Conservation (phyloP, 768 basidiomycete species). For the Lyophyllum atratum region DNA sequence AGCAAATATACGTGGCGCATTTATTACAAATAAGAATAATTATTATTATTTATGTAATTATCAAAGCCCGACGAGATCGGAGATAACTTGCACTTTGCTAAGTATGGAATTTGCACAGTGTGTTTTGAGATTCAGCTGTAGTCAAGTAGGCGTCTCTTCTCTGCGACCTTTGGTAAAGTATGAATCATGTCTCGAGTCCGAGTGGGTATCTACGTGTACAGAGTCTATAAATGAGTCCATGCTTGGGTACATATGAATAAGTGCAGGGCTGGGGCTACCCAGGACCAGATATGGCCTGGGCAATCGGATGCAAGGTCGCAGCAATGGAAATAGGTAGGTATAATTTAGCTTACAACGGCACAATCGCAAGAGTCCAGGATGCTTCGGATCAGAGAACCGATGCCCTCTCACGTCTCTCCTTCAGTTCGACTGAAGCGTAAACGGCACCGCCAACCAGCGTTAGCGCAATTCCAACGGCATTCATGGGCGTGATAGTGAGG, state of each 20-base stretch:
- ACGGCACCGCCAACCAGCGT: constrained; percentile 87
- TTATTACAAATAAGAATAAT: not conserved
- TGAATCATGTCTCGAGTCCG: too few species aligned
- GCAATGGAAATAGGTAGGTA: not conserved
- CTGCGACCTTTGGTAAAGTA: too few species aligned
- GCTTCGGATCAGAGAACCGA: not conserved
- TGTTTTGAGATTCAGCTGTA: too few species aligned
- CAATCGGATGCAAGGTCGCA: not conserved
- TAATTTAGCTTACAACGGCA: not conserved
- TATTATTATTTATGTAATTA: not conserved
- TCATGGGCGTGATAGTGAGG: constrained; percentile 75
- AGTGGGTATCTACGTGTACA: not conserved
- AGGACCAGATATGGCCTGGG: too few species aligned
- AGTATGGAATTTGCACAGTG: too few species aligned
- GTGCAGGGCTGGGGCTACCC: not conserved
- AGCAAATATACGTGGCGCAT: not conserved
- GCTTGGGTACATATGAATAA: not conserved
- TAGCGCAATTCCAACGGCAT: constrained; percentile 79
- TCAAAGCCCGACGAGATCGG: too few species aligned
- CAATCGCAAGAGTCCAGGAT: not conserved
- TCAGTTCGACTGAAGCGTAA: constrained; percentile 71
- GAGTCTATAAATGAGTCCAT: not conserved
- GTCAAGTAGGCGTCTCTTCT: too few species aligned
- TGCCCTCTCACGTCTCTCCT: constrained; percentile 37
- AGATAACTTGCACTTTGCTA: too few species aligned